Base-by-base conservation (phyloP, 805 yeast genomes). In the Starmerella potacharoeniae region DNA sequence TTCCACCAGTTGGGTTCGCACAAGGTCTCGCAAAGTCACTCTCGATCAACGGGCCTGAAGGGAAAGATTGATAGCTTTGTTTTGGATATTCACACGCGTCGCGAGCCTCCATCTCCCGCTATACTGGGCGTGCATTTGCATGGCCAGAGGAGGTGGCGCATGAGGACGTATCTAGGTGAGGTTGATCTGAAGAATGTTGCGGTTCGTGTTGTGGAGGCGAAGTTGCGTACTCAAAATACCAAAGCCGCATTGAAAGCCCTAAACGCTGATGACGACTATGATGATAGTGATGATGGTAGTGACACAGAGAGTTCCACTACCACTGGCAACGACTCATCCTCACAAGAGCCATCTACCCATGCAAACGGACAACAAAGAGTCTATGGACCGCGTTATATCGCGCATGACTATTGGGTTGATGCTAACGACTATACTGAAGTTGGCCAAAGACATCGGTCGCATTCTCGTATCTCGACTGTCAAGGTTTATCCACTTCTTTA, bases 391-490 rank as follows among this genome's bases (percentile, higher is more conserved):
- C 46, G 55, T 13, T 53, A 56, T 36, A 6, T 57, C 11, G 51
- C 54, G 6, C 30, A 49, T 40, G 54, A 56, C 8, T 64, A 69
- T 3, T 89, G 96, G 96, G 73, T 79, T 49, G 95, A 88, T 63
- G 69, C 73, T 28, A 84, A 84, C 55, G 96, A 89, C 65, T 89
- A 78, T 61, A 71, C 78, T 10, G 96, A 89, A 61, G 64, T 88
- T 44, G 86, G 84, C 56, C 62, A 33, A 33, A 22, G 36, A 6
- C 45, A 41, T 9, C 58, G 58, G 13, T 31, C 31, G 10, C 14
- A 36, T 37, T 47, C 44, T 31, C 65, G 39, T 67, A 6, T 31
- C 1, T 36, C 73, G 3, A 62, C 65, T 60, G 73, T 87, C 48
- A 71, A 69, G 13, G 77, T 83, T 2, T 64, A 71, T 44, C 91